Percentiles rank a stretch among this genome's conserved stretches.
phyloP scores from a whole-genome alignment of 345 rosid species.

The Eucalyptus cloeziana region DNA sequence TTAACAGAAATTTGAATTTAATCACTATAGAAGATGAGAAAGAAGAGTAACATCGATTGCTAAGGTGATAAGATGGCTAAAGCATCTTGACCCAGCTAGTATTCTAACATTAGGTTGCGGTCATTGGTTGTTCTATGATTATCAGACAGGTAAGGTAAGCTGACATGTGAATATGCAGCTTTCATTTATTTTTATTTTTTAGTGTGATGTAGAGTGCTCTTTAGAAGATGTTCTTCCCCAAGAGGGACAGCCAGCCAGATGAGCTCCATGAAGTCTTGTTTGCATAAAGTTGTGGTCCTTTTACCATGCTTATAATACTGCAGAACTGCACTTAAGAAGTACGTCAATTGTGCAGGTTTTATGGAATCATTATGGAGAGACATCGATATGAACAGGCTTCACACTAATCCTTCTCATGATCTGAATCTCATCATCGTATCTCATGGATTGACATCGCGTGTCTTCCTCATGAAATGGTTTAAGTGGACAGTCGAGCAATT shows the following conservation, averaged over 20 bases:
- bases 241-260: background rate
- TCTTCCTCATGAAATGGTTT: constrained; percentile 98
- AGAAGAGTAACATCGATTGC: background rate
- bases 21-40: background rate
- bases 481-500: constrained; percentile 93
- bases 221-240: background rate
- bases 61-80: background rate
- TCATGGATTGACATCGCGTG: constrained; percentile 72
- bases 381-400: constrained; percentile 75
- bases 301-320: background rate
- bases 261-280: background rate
- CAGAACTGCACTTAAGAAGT: background rate
- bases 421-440: constrained; percentile 76
- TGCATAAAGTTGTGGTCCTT: background rate
- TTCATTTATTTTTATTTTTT: background rate
- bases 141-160: background rate
- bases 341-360: constrained; percentile 44
- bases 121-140: background rate
- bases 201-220: background rate
- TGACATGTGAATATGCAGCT: background rate
- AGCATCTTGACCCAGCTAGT: background rate
- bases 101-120: background rate
- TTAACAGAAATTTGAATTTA: background rate
- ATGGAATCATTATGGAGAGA: constrained; percentile 97
- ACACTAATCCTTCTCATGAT: constrained; percentile 42